Evolutionary conservation across 768 basidiomycete genomes (phyloP), one percentile per base, ranked within the genome.

Genomic region (Ramaria sp.): DNA sequence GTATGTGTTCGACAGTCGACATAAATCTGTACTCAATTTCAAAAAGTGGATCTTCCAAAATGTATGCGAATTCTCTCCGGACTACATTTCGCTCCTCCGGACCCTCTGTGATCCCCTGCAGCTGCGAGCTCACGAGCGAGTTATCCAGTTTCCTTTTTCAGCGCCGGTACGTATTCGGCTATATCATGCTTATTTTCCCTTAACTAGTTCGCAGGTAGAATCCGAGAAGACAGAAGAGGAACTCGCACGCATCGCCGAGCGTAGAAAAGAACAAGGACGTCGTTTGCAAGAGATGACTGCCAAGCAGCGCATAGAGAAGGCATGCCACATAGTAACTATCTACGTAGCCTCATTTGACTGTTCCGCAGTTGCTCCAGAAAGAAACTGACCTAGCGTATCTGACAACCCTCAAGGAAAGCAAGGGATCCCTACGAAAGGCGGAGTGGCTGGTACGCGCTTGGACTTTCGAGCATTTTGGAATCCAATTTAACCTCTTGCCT

Each of bases 221-320:
- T 85, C 89, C 38, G 89, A 92, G 66, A 96, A 94, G 69, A 85
- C 88, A 0, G 90, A 94, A 59, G 95, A 97, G 61, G 93, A 97
- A 63, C 66, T 96, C 0, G 78, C 81, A 3, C 76, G 81, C 34
- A 77, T 83, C 36, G 73, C 84, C 1, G 93, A 97, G 67, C 84
- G 80, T 66, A 71, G 86, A 53, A 82, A 78, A 63, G 94, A 97
- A 67, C 87, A 92, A 62, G 93, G 91, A 0, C 76, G 79, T 53
- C 83, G 89, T 63, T 66, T 99, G 49, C 94, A 96, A 67, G 94
- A 97, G 66, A 78, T 94, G 60, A 90, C 92, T 25, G 85, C 88
- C 0, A 89, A 83, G 65, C 82, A 82, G 50, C 71, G 95, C 25
- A 70, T 78, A 62, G 94, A 97, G 61, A 97, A 95, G 77, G 89